Evolutionary conservation across 1,284 basidiomycete species (phyloP), one percentile per base, ranked within the genome.

Genomic region (Fomitopsis betulina): DNA sequence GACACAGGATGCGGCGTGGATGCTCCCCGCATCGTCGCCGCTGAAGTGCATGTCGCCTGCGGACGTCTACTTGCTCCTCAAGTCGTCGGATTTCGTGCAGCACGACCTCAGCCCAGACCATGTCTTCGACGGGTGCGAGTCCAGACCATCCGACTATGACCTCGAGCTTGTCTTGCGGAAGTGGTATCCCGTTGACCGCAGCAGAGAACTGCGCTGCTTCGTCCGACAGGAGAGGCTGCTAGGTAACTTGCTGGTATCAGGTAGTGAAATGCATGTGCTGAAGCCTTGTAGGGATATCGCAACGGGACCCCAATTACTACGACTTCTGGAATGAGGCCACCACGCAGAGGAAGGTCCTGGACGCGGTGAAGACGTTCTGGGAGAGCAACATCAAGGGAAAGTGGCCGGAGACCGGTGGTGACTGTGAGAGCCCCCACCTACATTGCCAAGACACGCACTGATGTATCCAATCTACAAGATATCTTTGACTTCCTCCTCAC

Each of bases 1-100:
- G 8, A 17, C 50, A 27, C 63, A 96, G 92, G 96, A 98, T 68
- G 93, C 95, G 13, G 84, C 90, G 2, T 98, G 95, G 91, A 86
- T 99, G 61, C 79, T 97, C 1, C 90, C 94, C 1, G 81, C 91
- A n/a, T 88, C 89, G 5, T 86, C 90, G 0, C 93, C 91, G 0
- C 76, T 98, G 40, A 90, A 90, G 73, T 98, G 96, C 72, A 87
- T 85, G 7, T 84, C 86, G 1, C 94, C 95, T 0, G 85, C 89
- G 4, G 96, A 99, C 65, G 87, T 98, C 27, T 98, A 98, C 72
- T 80, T 98, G 49, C 76, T 97, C 0, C 81, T 99, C 63, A 99
- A 99, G 73, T 93, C 92, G 2, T 94, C 92, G 51, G 93, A 98
- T 70, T 97, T 97, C 65, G 79, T 94, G 49, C 80, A 84, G 7